These are phyloP conservation scores for Wickerhamomyces tratensis DNA, from an alignment of 805 yeast genomes.

Conservation along the genomic window DNA sequence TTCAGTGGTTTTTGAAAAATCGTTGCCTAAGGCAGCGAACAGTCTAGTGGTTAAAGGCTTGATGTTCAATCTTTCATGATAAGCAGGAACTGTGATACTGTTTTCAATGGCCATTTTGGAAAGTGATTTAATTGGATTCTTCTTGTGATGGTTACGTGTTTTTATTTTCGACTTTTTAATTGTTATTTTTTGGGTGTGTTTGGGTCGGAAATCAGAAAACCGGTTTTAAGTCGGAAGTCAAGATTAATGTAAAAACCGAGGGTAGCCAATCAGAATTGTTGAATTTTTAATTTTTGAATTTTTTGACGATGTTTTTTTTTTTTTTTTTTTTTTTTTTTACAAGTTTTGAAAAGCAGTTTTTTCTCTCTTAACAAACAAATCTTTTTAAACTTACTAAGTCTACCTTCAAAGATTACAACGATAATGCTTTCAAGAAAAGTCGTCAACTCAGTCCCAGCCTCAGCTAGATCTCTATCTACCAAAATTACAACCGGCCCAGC, in stretches of 20 bases:
- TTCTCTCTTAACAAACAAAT: too few relatives aligned
- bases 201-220: neutral
- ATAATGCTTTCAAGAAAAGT: constrained; percentile 19
- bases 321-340: too few relatives aligned
- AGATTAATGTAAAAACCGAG: neutral
- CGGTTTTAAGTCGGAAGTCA: neutral
- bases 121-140: too few relatives aligned
- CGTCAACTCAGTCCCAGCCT: constrained; percentile 8
- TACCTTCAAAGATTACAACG: too few relatives aligned
- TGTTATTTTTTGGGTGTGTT: neutral
- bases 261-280: constrained; percentile 13
- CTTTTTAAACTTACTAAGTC: too few relatives aligned
- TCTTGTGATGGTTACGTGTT: too few relatives aligned
- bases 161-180: too few relatives aligned
- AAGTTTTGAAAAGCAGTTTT: too few relatives aligned
- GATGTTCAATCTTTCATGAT: constrained; percentile 38
- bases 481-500: constrained; percentile 49
- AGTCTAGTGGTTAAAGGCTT: constrained; percentile 38
- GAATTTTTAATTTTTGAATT: constrained; percentile 14
- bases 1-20: constrained; percentile 31
- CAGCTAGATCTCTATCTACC: constrained; percentile 26
- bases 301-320: neutral
- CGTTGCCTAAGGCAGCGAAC: constrained; percentile 37
- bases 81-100: constrained; percentile 40
- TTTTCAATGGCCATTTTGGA: constrained; percentile 24